A percentile compares a stretch with the other conserved stretches of the same genome.
phyloP scores from a whole-genome alignment of 1,284 basidiomycete species.

The Hemileia vastatrix region DNA sequence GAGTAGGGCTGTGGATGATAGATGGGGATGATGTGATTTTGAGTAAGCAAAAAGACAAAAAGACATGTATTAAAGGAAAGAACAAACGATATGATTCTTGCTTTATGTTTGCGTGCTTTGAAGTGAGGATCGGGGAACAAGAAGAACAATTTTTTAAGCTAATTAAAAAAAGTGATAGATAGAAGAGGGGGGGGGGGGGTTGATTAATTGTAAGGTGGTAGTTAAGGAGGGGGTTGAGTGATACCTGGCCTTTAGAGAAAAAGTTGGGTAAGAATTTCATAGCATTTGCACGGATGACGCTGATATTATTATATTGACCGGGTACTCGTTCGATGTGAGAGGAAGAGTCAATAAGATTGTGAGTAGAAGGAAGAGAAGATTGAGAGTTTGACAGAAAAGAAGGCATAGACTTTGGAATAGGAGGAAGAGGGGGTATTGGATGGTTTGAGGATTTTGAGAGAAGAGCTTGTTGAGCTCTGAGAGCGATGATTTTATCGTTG shows the following conservation, averaged over 20 bases:
- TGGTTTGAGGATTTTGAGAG: conserved; percentile 2
- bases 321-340: conserved; percentile 48
- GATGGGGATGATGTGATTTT: not conserved
- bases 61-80: not conserved
- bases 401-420: conserved; percentile 9
- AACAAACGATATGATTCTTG: conserved; percentile 71
- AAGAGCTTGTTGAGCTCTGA: conserved; percentile 53
- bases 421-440: conserved; percentile 14
- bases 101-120: conserved; percentile 96
- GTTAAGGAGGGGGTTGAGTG: conserved; percentile 19
- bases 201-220: not conserved
- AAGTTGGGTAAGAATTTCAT: conserved; percentile 99
- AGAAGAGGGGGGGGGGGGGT: not conserved
- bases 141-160: conserved; percentile 85
- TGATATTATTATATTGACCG: conserved; percentile 73
- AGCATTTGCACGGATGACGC: conserved; percentile 86
- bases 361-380: conserved; percentile 28
- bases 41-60: conserved; percentile 26
- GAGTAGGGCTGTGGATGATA: conserved; percentile 53
- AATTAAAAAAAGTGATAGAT: not conserved
- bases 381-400: conserved; percentile 24
- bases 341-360: too few relatives aligned
- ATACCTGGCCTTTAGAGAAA: conserved; percentile 71
- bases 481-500: conserved; percentile 78
- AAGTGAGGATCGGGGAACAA: conserved; percentile 99